Evolutionary conservation across 208 protist genomes (phyloP).

Genomic region (Crithidia expoeki): DNA sequence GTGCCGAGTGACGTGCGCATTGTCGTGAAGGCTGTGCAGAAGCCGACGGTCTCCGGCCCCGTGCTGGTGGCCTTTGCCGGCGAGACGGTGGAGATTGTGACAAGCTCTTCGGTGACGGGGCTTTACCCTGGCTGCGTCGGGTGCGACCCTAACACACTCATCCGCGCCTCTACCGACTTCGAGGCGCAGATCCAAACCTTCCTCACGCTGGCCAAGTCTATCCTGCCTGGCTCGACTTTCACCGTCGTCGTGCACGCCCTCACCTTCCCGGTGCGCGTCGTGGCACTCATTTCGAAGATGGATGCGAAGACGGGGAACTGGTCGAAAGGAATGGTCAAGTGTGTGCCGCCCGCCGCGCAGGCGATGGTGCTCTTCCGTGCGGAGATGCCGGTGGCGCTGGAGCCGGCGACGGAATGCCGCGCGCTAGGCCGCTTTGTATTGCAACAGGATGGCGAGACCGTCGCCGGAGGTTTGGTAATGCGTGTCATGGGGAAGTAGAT

Average conservation of each 20-base stretch:
- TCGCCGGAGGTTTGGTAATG: slow-evolving; percentile 76
- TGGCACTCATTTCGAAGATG: slow-evolving; percentile 72
- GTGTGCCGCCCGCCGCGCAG: slow-evolving; percentile 69
- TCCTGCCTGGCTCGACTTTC: slow-evolving; percentile 74
- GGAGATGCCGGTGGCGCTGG: slow-evolving; percentile 59
- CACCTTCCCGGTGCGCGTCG: slow-evolving; percentile 69
- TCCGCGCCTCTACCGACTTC: slow-evolving; percentile 62
- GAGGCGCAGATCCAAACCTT: slow-evolving; percentile 86
- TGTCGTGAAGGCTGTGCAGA: slow-evolving; percentile 55
- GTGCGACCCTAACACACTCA: slow-evolving; percentile 36
- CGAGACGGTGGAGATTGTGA: slow-evolving; percentile 74
- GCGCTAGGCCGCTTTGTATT: slow-evolving; percentile 84
- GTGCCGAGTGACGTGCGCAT: slow-evolving; percentile 66
- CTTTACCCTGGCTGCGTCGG: slow-evolving; percentile 78
- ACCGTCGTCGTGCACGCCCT: slow-evolving; percentile 78
- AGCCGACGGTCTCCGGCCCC: slow-evolving; percentile 49
- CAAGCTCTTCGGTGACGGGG: slow-evolving; percentile 49
- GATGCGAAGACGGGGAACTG: slow-evolving; percentile 60
- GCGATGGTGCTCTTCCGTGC: slow-evolving; percentile 70
- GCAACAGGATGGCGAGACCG: slow-evolving; percentile 79
- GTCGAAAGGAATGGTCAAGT: slow-evolving; percentile 89
- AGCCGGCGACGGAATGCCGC: slow-evolving; percentile 72
- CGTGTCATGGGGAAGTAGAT: slow-evolving; percentile 38
- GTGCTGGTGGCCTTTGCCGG: slow-evolving; percentile 80
- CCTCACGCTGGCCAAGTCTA: slow-evolving; percentile 53